Evolutionary conservation across 495 filamentous ascomycete genomes (phyloP), one percentile per base, ranked within the genome.

Genomic region (Aspergillus coremiiformis): DNA sequence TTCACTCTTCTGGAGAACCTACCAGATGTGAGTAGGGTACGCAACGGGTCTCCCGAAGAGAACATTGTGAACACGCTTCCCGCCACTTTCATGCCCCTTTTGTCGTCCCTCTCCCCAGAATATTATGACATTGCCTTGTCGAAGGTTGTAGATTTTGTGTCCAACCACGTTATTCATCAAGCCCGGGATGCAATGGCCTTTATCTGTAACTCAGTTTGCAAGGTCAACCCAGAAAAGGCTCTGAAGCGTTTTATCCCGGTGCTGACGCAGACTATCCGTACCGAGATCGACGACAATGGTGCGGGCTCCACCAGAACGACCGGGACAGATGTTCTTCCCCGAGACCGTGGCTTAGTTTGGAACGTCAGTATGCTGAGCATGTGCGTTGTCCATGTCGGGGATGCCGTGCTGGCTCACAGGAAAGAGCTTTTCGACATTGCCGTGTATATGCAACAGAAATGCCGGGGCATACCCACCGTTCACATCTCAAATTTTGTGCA

Each of bases 141-240:
- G 44, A 96, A 97, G 70, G 84, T 99, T 47, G 86, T 89, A 2
- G 79, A 89, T 49, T 97, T 97, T 62, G 86, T 96, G n/a, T 83
- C 84, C 19, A 87, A 87, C 55, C 94, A 99, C 73, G 94, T 97
- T 33, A 91, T 97, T 20, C 91, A 99, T 59, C 93, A 97, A 67
- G 92, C 93, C 33, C 78, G 93, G 54, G 93, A 99, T 75, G 93
- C 94, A 15, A 96, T 97, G 89, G 93, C 93, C 2, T 99, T 95
- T 75, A 96, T 96, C 37, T 95, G 90, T 77, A 97, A 95, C 64
- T 85, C 86, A 0, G 73, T 97, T 17, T 94, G 91, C 79, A 97
- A 97, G 69, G 85, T 92, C 57, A 87, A 92, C 57, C 93, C 93
- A 0, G 84, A 89, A 60, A 95, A 95, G 72, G 86, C 90, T 3